These are phyloP conservation scores for Punctularia strigosozonata DNA, from an alignment of 768 basidiomycete species.

Conservation along the genomic window DNA sequence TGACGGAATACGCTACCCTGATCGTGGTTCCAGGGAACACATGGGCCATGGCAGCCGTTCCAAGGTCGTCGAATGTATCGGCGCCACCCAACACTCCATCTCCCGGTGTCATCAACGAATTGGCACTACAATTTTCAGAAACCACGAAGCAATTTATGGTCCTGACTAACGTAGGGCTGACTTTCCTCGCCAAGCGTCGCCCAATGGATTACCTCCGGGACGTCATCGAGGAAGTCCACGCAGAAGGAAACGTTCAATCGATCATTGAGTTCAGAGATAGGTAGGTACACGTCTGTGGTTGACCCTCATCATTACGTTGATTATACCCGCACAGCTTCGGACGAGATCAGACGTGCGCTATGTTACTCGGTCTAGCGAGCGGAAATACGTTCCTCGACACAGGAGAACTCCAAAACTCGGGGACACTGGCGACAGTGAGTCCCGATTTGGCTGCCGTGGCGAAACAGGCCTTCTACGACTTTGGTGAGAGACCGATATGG, in stretches of 20 bases:
- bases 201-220: conserved; percentile 78
- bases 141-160: conserved; percentile 74
- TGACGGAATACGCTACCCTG: conserved; percentile 69
- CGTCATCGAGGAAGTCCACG: conserved; percentile 72
- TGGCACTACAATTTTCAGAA: conserved; percentile 73
- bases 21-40: conserved; percentile 74
- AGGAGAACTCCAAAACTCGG: conserved; percentile 27
- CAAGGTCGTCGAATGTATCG: conserved; percentile 22
- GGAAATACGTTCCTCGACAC: conserved; percentile 72
- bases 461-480: conserved; percentile 81
- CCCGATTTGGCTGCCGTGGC: conserved; percentile 59
- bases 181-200: conserved; percentile 68
- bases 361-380: conserved; percentile 78
- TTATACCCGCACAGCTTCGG: conserved; percentile 53
- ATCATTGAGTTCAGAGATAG: conserved; percentile 76
- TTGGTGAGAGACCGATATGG: conserved; percentile 77
- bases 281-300: conserved; percentile 25
- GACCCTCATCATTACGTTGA: background rate
- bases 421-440: conserved; percentile 37
- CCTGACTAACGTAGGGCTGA: conserved; percentile 77
- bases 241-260: conserved; percentile 65
- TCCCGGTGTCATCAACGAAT: conserved; percentile 61
- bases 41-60: conserved; percentile 66
- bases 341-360: conserved; percentile 83
- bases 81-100: conserved; percentile 24